These are phyloP conservation scores for Rutstroemia sp. DNA, from an alignment of 2,329 filamentous ascomycete genomes.

Conservation along the genomic window DNA sequence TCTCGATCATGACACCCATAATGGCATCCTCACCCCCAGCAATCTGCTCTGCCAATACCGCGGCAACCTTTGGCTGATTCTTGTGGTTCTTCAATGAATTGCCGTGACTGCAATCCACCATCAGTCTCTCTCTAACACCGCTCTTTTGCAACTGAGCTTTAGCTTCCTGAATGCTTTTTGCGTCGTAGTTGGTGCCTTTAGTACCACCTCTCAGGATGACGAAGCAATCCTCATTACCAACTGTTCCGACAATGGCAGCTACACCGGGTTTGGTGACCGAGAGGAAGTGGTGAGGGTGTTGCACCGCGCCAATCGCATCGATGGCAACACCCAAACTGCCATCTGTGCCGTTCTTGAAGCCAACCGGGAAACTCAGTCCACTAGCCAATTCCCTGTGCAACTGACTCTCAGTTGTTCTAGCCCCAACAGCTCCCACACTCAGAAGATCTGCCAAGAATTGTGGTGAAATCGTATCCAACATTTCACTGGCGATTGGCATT, in stretches of 20 bases:
- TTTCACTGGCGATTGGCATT: constrained; percentile 95
- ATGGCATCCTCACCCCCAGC: constrained; percentile 72
- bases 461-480: constrained; percentile 96
- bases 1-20: constrained; percentile 99
- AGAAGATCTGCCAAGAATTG: constrained; percentile 93
- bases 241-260: constrained; percentile 88
- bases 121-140: constrained; percentile 68
- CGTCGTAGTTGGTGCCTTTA: constrained; percentile 90
- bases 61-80: constrained; percentile 93
- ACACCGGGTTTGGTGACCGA: constrained; percentile 95
- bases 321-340: constrained; percentile 83
- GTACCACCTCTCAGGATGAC: constrained; percentile 90
- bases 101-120: constrained; percentile 98
- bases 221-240: constrained; percentile 95
- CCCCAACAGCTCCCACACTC: constrained; percentile 86
- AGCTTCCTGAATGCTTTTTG: constrained; percentile 73
- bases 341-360: constrained; percentile 99
- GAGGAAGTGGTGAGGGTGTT: constrained; percentile 91
- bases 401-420: constrained; percentile 94
- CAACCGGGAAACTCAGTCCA: constrained; percentile 91
- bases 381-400: constrained; percentile 91
- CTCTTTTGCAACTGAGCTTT: constrained; percentile 73
- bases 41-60: constrained; percentile 75
- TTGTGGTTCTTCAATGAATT: constrained; percentile 95
- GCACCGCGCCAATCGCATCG: constrained; percentile 89